Base-by-base conservation (phyloP, 2,329 filamentous ascomycete species). In the Colletotrichum tropicale region DNA sequence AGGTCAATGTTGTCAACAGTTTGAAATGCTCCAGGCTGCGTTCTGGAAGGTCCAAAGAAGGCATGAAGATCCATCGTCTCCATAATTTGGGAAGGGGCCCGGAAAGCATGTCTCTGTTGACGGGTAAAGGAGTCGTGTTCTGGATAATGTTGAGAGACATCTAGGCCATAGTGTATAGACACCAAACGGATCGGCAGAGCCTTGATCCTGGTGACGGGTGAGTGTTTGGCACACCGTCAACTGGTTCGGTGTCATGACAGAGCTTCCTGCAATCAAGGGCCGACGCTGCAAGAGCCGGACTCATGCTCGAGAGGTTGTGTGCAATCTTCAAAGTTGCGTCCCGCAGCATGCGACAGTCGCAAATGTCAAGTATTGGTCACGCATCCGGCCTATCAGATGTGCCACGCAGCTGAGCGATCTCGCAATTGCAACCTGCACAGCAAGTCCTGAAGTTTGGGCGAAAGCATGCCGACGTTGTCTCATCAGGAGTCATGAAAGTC, bases 401-500 rank as follows among this genome's bases (percentile, higher is more conserved):
- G 52, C 52, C 38, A 48, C 1, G 38, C 18, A 48, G 38, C 38
- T 48, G 18, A n/a, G 18, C 38, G 38, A 48, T 48, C 62, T 26
- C 48, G 32, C 21, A 26, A 48, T n/a, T 48, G 26, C 52, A 32
- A 34, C 26, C 34, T 60, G 36, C n/a, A 28, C 61, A 61, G 24
- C 32, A 8, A 21, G 16, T 62, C 13, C 13, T 9, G 21, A 16
- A 71, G 9, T 28, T 48, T 66, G 15, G 21, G 21, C 60, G 9
- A 43, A 52, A 60, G 71, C 28, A 30, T 52, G n/a, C 28, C n/a
- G 61, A 28, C 24, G 36, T n/a, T 60, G 61, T 71, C 30, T 48
- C 30, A 64, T 52, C 43, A 64, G 48, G 43, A 69, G 70, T 73
- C 58, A 67, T 65, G 34, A 64, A 64, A 69, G 70, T 73, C 58